Evolutionary conservation across 345 rosid genomes (phyloP).

Genomic region (Melaleuca alternifolia): DNA sequence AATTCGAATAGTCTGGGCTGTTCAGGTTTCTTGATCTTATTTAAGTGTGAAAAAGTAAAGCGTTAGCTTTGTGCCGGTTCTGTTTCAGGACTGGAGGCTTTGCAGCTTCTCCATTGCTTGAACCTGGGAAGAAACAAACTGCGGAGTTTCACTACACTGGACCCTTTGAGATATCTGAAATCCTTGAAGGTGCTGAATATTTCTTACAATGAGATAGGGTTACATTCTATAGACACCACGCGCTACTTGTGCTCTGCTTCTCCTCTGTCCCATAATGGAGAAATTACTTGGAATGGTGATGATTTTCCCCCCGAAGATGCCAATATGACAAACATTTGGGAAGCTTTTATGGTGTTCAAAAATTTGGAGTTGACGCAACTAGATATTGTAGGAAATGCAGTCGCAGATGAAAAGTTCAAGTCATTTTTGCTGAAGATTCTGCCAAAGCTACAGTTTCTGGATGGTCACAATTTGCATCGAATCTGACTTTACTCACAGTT

Average conservation of each 20-base stretch:
- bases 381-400: constrained; percentile 51
- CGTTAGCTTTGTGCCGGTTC: background rate
- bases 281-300: constrained; percentile 25
- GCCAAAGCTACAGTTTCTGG: constrained; percentile 59
- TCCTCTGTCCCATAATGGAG: constrained; percentile 60
- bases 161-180: constrained; percentile 55
- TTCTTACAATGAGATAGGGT: constrained; percentile 81
- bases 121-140: constrained; percentile 68
- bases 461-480: constrained; percentile 25
- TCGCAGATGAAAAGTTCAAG: constrained; percentile 48
- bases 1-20: background rate
- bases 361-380: constrained; percentile 53
- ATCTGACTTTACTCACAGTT: background rate
- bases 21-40: background rate
- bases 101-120: constrained; percentile 72
- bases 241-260: constrained; percentile 52
- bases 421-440: constrained; percentile 41
- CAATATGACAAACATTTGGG: constrained; percentile 40
- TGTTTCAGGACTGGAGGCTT: constrained; percentile 21
- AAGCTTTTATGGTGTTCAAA: constrained; percentile 49
- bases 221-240: constrained; percentile 72
- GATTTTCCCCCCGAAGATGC: constrained; percentile 12
- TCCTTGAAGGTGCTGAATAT: constrained; percentile 59
- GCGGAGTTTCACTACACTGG: constrained; percentile 58
- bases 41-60: background rate